Percentiles rank a stretch among this genome's conserved stretches.
These are phyloP conservation scores for Trichoderma harzianum DNA, from an alignment of 2,329 filamentous ascomycete genomes.

Conservation along the genomic window DNA sequence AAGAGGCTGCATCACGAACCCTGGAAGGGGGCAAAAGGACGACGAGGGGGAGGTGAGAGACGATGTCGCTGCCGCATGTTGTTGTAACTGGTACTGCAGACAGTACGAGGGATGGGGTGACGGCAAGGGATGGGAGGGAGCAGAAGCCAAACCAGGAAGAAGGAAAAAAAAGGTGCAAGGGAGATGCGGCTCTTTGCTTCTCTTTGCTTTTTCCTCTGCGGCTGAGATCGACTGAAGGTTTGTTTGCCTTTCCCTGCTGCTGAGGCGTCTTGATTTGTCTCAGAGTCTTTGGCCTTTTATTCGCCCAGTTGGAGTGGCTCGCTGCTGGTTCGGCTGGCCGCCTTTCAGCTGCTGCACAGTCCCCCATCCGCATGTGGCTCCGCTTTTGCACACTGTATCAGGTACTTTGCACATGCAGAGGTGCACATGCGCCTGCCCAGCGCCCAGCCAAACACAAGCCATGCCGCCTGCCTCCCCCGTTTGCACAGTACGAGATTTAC, in stretches of 20 bases:
- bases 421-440: neutral
- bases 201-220: neutral
- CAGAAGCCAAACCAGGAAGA: neutral
- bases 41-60: neutral
- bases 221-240: neutral
- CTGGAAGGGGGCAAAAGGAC: neutral
- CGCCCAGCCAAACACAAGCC: neutral
- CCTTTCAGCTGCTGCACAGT: neutral
- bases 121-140: neutral
- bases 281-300: neutral
- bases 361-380: neutral
- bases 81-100: neutral
- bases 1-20: conserved; percentile 14
- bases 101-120: neutral
- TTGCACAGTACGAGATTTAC: neutral
- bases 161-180: neutral
- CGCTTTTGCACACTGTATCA: neutral
- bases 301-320: neutral
- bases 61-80: neutral
- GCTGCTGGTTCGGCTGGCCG: neutral
- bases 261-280: neutral
- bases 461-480: neutral
- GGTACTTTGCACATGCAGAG: neutral
- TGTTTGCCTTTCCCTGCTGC: neutral
- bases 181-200: neutral